These are phyloP conservation scores for Dittrichia graveolens DNA, from an alignment of 129 eudicot genomes.

Conservation along the genomic window DNA sequence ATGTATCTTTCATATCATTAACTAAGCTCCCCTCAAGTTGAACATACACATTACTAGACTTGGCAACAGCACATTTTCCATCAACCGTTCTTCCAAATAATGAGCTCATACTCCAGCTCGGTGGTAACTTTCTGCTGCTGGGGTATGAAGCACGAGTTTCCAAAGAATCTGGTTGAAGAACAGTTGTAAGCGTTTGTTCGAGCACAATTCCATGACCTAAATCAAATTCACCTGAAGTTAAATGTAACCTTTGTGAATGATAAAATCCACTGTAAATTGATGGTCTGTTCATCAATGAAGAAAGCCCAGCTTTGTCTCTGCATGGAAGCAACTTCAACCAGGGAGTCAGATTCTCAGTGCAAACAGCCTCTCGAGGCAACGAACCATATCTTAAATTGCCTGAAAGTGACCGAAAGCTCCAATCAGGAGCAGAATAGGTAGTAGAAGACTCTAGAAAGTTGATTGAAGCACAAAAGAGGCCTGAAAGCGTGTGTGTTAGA, in stretches of 20 bases:
- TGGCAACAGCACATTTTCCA: slow-evolving; percentile 77
- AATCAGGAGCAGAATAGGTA: slow-evolving; percentile 75
- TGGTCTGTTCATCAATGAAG: slow-evolving; percentile 86
- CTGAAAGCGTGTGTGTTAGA: slow-evolving; percentile 95
- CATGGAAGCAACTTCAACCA: slow-evolving; percentile 98
- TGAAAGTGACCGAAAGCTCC: slow-evolving; percentile 68
- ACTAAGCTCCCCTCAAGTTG: slow-evolving; percentile 72
- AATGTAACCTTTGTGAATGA: slow-evolving; percentile 89
- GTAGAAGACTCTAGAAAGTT: slow-evolving; percentile 94
- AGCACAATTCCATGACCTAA: slow-evolving; percentile 59
- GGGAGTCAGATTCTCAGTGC: slow-evolving; percentile 97
- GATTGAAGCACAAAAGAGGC: slow-evolving; percentile 97
- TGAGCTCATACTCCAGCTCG: slow-evolving; percentile 90
- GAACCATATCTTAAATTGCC: slow-evolving; percentile 84
- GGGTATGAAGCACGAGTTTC: slow-evolving; percentile 37
- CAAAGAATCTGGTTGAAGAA: slow-evolving; percentile 68
- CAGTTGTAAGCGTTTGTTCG: slow-evolving; percentile 87
- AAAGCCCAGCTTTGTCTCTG: slow-evolving; percentile 89
- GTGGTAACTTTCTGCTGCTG: slow-evolving; percentile 53
- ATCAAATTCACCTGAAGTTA: slow-evolving; percentile 65
- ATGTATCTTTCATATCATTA: slow-evolving; percentile 44
- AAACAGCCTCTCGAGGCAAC: slow-evolving; percentile 96
- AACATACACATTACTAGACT: slow-evolving; percentile 74
- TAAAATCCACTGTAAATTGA: slow-evolving; percentile 90
- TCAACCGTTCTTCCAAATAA: slow-evolving; percentile 72